Base-by-base conservation (phyloP, 371 early-diverging fungal genomes). In the Zopfochytrium polystomum region DNA sequence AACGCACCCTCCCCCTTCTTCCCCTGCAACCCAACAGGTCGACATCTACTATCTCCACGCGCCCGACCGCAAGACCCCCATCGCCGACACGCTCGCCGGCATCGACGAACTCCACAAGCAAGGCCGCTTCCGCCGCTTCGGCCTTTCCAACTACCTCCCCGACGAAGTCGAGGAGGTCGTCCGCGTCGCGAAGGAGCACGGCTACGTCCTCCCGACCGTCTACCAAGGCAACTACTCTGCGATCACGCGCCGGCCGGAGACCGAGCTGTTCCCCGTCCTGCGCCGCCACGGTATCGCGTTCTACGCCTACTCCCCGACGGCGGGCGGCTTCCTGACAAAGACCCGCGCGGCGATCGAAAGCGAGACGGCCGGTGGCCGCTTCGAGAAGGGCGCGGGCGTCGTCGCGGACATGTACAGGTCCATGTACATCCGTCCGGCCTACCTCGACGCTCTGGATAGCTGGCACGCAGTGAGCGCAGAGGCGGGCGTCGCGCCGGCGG, bases 401-500 rank as follows among this genome's bases (percentile, higher is more conserved):
- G 38, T 38, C 7, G 18, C 38, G 38, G 38, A 38, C 38, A 7
- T 38, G 7, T 38, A 63, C 58, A 56, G 32, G 1, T 18, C 27
- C 15, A 9, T 51, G 11, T 63, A 57, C 58, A 20, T 45, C 30
- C 55, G 57, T 49, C 56, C 56, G 23, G 6, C 2, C n/a, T 26
- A 49, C 56, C 18, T 63, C 20, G 50, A 63, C 4, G 56, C 26
- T 0, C 33, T 63, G 35, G 56, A 63, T 15, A 32, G 26, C 18
- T 56, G 56, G 58, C 31, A 26, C 2, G 53, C 42, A 6, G n/a
- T 63, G 15, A 33, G 46, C 3, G 29, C 46, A 29, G 7, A 7
- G 13, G 38, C 3, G 32, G 58, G 58, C 22, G 34, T 63, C n/a
- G 33, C 56, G 9, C 48, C 72, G 27, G 60, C 71, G 23, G 80